A percentile compares a stretch with the other conserved stretches of the same genome.
These are phyloP conservation scores for Apiotrichum akiyoshidainum DNA, from an alignment of 1,284 basidiomycete species.

Conservation along the genomic window DNA sequence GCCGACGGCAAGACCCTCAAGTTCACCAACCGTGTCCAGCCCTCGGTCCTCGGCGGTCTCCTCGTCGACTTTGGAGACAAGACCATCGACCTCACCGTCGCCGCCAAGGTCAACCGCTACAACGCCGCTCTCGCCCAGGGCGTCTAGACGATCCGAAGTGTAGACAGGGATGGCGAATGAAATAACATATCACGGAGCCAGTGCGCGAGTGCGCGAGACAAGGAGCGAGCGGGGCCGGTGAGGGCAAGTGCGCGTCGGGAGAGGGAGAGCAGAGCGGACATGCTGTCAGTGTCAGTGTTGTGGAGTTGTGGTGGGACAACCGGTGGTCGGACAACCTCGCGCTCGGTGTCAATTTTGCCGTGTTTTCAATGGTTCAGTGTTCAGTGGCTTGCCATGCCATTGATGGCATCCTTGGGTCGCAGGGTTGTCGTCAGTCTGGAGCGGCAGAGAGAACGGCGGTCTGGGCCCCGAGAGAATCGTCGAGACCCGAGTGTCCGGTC, in stretches of 20 bases:
- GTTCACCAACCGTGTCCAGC: conserved; percentile 89
- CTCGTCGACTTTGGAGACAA: conserved; percentile 98
- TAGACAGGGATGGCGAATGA: conserved; percentile 20
- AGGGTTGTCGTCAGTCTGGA: too few relatives aligned
- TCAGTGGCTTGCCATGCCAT: neutral
- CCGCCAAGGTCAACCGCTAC: conserved; percentile 88
- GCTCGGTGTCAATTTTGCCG: too few relatives aligned
- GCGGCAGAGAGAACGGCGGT: too few relatives aligned
- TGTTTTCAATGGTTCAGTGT: too few relatives aligned
- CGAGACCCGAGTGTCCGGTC: too few relatives aligned
- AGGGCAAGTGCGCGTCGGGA: too few relatives aligned
- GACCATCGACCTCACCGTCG: conserved; percentile 87
- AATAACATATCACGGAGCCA: conserved; percentile 19
- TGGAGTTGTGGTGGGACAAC: too few relatives aligned
- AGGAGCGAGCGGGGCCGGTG: too few relatives aligned
- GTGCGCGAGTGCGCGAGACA: too few relatives aligned
- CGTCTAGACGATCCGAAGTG: conserved; percentile 27
- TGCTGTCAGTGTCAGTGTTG: neutral
- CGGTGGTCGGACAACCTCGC: too few relatives aligned
- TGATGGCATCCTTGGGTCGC: too few relatives aligned
- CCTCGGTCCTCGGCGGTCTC: conserved; percentile 79
- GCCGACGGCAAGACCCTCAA: conserved; percentile 83
- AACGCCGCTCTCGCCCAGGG: conserved; percentile 73
- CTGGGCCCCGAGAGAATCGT: too few relatives aligned
- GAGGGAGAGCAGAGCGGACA: neutral